These are phyloP conservation scores for Pleurotus djamor DNA, from an alignment of 768 basidiomycete species.

Conservation along the genomic window DNA sequence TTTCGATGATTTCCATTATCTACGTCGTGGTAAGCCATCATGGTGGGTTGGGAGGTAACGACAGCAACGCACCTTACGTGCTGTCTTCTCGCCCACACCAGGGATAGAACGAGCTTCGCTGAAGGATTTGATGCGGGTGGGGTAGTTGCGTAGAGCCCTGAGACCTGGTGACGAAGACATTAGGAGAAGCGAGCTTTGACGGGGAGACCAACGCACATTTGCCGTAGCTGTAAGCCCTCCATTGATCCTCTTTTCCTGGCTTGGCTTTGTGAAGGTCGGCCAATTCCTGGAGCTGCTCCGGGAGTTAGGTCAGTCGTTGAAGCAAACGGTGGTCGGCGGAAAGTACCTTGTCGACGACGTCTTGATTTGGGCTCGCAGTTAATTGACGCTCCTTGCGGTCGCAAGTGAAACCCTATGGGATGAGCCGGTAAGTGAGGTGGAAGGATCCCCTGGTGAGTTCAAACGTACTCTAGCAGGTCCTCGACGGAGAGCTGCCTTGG, in stretches of 20 bases:
- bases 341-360: slow-evolving; percentile 71
- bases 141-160: slow-evolving; percentile 51
- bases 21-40: slow-evolving; percentile 20
- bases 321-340: not conserved
- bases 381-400: slow-evolving; percentile 42
- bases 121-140: slow-evolving; percentile 53
- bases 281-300: slow-evolving; percentile 60
- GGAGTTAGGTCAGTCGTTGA: not conserved
- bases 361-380: slow-evolving; percentile 57
- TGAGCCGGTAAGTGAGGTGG: not conserved
- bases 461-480: slow-evolving; percentile 20
- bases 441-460: not conserved
- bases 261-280: slow-evolving; percentile 64
- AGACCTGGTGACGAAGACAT: slow-evolving; percentile 41
- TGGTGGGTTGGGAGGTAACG: not conserved
- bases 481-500: slow-evolving; percentile 19
- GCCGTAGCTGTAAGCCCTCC: slow-evolving; percentile 62
- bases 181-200: not conserved
- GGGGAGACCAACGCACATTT: slow-evolving; percentile 49
- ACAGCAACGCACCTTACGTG: slow-evolving; percentile 50
- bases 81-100: slow-evolving; percentile 75
- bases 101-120: slow-evolving; percentile 58
- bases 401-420: slow-evolving; percentile 61
- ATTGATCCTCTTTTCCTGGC: slow-evolving; percentile 56
- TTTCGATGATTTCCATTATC: slow-evolving; percentile 82